phyloP scores from a whole-genome alignment of 768 basidiomycete species.

The Tricholoma flavovirens region DNA sequence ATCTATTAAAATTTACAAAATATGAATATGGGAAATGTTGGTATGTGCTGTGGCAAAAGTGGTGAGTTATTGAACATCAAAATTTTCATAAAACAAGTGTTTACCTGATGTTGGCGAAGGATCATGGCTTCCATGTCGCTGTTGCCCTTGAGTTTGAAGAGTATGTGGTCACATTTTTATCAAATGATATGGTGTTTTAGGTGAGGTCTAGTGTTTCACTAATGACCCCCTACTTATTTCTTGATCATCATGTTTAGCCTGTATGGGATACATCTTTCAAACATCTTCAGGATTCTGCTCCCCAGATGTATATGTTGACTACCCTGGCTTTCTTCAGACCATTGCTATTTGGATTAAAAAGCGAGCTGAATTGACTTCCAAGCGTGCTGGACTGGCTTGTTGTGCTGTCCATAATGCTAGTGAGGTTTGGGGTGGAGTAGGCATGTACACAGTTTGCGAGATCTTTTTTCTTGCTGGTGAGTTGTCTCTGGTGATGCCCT shows the following conservation, averaged over 20 bases:
- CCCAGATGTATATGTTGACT: not conserved
- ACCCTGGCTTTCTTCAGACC: slow-evolving; percentile 3
- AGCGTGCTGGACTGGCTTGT: not conserved
- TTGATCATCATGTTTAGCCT: too few species aligned
- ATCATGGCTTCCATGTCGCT: slow-evolving; percentile 4
- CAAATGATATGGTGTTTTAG: slow-evolving; percentile 8
- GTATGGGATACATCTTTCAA: not conserved
- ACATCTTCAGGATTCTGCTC: not conserved
- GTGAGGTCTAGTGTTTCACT: too few species aligned
- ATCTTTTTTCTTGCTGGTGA: slow-evolving; percentile 8
- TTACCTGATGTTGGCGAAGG: not conserved
- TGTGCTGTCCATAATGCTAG: not conserved
- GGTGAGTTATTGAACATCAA: too few species aligned
- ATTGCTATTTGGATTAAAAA: not conserved
- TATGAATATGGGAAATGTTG: not conserved
- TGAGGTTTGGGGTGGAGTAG: slow-evolving; percentile 5
- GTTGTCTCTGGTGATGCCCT: not conserved
- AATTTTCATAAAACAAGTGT: too few species aligned
- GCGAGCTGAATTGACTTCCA: not conserved
- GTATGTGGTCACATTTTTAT: slow-evolving; percentile 10
- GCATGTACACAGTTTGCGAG: slow-evolving; percentile 10
- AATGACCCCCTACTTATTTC: too few species aligned
- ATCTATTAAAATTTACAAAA: not conserved
- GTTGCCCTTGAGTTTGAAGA: slow-evolving; percentile 9
- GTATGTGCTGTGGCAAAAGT: not conserved